A percentile compares a stretch with the other conserved stretches of the same genome.
These are phyloP conservation scores for Sporormia fimetaria DNA, from an alignment of 495 filamentous ascomycete species.

Conservation along the genomic window DNA sequence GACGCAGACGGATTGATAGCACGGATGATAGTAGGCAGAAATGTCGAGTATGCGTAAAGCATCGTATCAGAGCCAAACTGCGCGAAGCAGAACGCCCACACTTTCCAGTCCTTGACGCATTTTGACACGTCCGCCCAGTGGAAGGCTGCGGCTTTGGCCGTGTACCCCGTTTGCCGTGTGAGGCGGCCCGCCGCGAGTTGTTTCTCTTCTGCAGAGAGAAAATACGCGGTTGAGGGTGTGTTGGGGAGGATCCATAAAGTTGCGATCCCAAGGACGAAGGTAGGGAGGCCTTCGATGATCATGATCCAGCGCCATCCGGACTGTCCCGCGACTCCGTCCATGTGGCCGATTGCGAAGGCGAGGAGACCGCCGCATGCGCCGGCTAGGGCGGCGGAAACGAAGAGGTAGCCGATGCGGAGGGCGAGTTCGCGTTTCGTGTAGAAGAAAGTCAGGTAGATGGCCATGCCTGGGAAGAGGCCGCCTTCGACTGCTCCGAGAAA, in stretches of 20 bases:
- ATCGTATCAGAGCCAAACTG: constrained; percentile 62
- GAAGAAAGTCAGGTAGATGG: constrained; percentile 52
- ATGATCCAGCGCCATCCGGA: constrained; percentile 55
- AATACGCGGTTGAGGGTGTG: constrained; percentile 39
- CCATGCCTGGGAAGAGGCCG: constrained; percentile 55
- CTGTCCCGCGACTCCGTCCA: constrained; percentile 55
- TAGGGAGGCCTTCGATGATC: constrained; percentile 64
- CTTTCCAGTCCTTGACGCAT: constrained; percentile 50
- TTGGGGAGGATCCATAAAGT: constrained; percentile 56
- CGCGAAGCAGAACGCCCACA: constrained; percentile 53
- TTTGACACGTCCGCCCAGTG: constrained; percentile 43
- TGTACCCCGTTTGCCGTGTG: constrained; percentile 42
- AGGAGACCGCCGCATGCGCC: constrained; percentile 67
- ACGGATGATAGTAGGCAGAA: constrained; percentile 67
- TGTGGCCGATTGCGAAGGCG: constrained; percentile 60
- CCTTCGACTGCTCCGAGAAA: constrained; percentile 47
- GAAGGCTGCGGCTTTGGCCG: constrained; percentile 49
- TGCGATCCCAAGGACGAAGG: constrained; percentile 48
- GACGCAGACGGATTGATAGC: constrained; percentile 50
- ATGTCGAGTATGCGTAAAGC: constrained; percentile 67
- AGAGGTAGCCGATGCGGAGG: constrained; percentile 62
- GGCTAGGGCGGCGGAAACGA: constrained; percentile 62
- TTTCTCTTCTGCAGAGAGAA: constrained; percentile 27
- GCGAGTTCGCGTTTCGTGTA: constrained; percentile 65
- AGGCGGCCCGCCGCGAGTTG: constrained; percentile 17